phyloP scores from a whole-genome alignment of 164 flowering plant species.

The Litsea cubeba region DNA sequence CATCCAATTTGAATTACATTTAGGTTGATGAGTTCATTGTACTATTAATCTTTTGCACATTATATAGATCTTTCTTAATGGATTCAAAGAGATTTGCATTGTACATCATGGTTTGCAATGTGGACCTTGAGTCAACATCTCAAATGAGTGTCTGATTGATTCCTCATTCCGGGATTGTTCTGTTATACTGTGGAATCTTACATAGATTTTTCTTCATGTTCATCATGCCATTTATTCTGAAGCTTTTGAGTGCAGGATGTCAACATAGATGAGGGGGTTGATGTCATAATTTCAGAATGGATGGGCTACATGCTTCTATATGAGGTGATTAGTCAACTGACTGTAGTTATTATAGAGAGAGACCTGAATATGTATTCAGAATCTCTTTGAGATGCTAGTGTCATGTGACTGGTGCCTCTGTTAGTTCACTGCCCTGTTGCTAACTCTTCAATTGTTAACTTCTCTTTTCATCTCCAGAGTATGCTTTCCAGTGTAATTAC shows the following conservation, averaged over 20 bases:
- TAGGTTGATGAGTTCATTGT: background rate
- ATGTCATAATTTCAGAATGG: constrained; percentile 98
- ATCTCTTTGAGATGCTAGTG: background rate
- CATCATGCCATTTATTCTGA: background rate
- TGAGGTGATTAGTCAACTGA: constrained; percentile 33
- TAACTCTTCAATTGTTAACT: background rate
- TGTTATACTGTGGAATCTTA: background rate
- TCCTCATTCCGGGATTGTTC: background rate
- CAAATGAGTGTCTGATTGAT: background rate
- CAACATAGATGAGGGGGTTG: constrained; percentile 85
- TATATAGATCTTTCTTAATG: no score
- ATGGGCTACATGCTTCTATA: constrained; percentile 99
- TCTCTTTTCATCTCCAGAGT: constrained; percentile 45
- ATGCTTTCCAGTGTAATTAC: constrained; percentile 96
- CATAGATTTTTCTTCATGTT: background rate
- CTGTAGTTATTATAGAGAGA: background rate
- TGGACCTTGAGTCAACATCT: no score
- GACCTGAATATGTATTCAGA: background rate
- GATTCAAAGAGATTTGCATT: no score
- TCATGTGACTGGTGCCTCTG: background rate
- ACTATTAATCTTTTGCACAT: background rate
- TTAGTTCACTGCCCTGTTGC: background rate
- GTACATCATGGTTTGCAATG: no score
- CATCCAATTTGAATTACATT: background rate
- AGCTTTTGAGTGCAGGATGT: constrained; percentile 69